phyloP scores from a whole-genome alignment of 768 basidiomycete genomes.

The Sporobolomyces phaffii region DNA sequence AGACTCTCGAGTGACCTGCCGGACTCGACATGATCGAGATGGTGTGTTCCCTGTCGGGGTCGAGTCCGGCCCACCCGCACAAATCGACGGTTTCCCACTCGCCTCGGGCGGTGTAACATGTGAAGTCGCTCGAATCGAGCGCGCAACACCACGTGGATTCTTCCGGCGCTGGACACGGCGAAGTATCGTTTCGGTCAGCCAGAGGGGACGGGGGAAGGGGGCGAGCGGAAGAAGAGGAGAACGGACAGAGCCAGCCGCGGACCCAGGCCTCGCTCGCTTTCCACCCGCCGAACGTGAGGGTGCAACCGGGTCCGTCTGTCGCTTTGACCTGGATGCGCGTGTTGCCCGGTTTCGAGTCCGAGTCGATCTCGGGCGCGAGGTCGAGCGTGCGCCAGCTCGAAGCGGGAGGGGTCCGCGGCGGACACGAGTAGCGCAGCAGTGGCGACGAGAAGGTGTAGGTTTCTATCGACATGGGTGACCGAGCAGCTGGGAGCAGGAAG shows the following conservation, averaged over 20 bases:
- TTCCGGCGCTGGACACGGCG: background rate
- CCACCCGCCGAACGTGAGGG: background rate
- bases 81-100: background rate
- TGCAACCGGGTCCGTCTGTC: background rate
- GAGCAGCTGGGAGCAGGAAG: background rate
- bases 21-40: background rate
- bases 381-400: background rate
- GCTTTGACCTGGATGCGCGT: background rate
- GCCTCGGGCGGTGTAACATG: background rate
- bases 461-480: background rate
- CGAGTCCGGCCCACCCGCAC: background rate
- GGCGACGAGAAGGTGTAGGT: background rate
- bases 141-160: background rate
- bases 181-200: too few species aligned
- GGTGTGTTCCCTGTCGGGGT: background rate
- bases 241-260: background rate
- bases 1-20: background rate
- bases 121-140: background rate
- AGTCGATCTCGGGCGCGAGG: background rate
- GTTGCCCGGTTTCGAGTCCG: background rate
- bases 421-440: background rate
- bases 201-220: too few species aligned
- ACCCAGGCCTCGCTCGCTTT: slow-evolving; percentile 6
- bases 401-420: background rate
- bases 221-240: background rate